Evolutionary conservation across 345 rosid species (phyloP).

Genomic region (Brassica incana): DNA sequence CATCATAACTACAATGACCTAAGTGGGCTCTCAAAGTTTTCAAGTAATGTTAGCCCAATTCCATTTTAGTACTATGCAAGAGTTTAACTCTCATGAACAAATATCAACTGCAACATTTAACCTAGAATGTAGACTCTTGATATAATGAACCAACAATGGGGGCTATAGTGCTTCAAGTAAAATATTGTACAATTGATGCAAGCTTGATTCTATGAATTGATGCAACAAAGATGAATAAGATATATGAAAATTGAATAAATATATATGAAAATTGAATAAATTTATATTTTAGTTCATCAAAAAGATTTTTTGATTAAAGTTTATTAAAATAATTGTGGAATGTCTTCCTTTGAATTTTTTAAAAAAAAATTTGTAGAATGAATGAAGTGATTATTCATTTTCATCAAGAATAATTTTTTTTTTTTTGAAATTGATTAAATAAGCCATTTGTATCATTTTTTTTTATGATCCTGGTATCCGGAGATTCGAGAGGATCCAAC

Average conservation of each 20-base stretch:
- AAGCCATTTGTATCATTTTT: not conserved
- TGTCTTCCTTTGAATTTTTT: not conserved
- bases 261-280: not conserved
- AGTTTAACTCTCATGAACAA: not conserved
- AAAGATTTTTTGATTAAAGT: too few relatives aligned
- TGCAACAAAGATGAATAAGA: not conserved
- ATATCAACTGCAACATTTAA: not conserved
- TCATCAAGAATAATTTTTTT: too few relatives aligned
- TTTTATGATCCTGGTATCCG: too few relatives aligned
- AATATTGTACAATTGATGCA: not conserved
- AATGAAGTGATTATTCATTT: not conserved
- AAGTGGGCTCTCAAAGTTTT: not conserved
- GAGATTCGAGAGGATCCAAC: too few relatives aligned
- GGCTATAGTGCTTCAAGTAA: not conserved
- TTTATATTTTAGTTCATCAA: not conserved
- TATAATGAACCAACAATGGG: not conserved
- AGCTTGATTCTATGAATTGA: not conserved
- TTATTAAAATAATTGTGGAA: not conserved
- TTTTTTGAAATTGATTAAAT: not conserved
- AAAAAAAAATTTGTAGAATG: not conserved
- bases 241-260: not conserved
- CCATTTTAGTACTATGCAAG: not conserved
- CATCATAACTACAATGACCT: not conserved
- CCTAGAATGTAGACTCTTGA: not conserved
- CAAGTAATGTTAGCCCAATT: conserved; percentile 5